Conservation (phyloP, 345 rosid species). For the Populus euphratica region DNA sequence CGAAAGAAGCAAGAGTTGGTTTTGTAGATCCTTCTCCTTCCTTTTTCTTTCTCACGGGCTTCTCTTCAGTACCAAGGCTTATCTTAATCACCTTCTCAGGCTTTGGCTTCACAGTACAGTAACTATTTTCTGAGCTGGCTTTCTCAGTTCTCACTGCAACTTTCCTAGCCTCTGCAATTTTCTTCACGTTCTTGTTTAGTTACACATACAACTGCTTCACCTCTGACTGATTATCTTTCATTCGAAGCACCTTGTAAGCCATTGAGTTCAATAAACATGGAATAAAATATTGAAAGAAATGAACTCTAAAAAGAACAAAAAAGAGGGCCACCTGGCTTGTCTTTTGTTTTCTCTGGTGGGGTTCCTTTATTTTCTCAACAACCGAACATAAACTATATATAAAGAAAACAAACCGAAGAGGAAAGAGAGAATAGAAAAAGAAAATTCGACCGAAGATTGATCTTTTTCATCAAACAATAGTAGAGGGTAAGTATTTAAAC, state of each 20-base stretch:
- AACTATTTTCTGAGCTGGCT: slow-evolving; percentile 47
- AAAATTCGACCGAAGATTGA: neutral
- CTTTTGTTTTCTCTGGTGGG: neutral
- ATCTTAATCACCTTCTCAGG: slow-evolving; percentile 57
- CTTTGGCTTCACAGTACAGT: slow-evolving; percentile 32
- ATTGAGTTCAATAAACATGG: neutral
- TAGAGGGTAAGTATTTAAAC: neutral
- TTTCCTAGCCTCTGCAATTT: slow-evolving; percentile 24
- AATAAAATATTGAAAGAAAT: neutral
- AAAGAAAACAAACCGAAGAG: neutral
- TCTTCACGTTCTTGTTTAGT: slow-evolving; percentile 45
- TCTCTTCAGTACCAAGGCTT: slow-evolving; percentile 51
- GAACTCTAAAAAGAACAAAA: too few relatives aligned
- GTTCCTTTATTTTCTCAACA: neutral
- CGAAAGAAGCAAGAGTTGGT: slow-evolving; percentile 58
- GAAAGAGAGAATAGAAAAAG: too few relatives aligned
- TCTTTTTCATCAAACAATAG: neutral
- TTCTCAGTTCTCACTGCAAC: slow-evolving; percentile 29
- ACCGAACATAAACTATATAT: neutral
- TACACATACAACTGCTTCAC: slow-evolving; percentile 22
- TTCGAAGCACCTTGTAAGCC: neutral
- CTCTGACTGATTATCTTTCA: too few relatives aligned
- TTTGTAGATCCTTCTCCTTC: neutral
- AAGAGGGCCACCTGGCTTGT: neutral
- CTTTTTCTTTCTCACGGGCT: slow-evolving; percentile 9